A percentile compares a stretch with the other conserved stretches of the same genome.
phyloP scores from a whole-genome alignment of 2,329 filamentous ascomycete genomes.

The Coniochaeta sp. region DNA sequence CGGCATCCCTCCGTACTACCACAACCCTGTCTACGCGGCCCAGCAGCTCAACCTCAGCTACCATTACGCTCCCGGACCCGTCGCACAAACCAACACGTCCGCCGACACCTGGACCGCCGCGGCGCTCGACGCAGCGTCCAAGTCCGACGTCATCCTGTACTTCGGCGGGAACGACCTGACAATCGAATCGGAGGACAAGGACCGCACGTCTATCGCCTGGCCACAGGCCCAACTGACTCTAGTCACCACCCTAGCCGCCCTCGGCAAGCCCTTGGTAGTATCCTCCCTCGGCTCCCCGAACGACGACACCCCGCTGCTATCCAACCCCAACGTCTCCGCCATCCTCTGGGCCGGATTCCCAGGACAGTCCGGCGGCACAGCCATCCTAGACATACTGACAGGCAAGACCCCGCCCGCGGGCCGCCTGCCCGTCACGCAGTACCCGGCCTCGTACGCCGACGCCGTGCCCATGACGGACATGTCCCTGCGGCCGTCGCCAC shows the following conservation, averaged over 20 bases:
- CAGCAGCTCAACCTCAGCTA: constrained; percentile 34
- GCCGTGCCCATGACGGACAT: constrained; percentile 48
- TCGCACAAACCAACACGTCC: constrained; percentile 15
- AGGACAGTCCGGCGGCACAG: constrained; percentile 49
- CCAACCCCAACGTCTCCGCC: constrained; percentile 37
- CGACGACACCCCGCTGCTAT: constrained; percentile 40
- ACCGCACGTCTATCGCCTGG: constrained; percentile 44
- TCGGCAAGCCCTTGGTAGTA: constrained; percentile 40
- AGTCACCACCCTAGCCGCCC: constrained; percentile 33
- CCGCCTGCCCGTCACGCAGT: constrained; percentile 46
- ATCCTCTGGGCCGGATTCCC: constrained; percentile 53
- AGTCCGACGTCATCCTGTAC: constrained; percentile 45
- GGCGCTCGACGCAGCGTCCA: constrained; percentile 30
- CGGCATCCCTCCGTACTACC: constrained; percentile 46
- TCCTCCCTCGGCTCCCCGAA: constrained; percentile 43
- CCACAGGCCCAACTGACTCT: constrained; percentile 42
- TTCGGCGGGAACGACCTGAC: constrained; percentile 46
- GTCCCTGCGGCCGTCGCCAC: constrained; percentile 33
- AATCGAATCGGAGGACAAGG: constrained; percentile 42
- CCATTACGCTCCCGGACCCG: constrained; percentile 28
- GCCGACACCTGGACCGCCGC: constrained; percentile 22
- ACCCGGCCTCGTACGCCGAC: constrained; percentile 42
- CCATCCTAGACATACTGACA: constrained; percentile 44
- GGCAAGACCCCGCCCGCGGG: constrained; percentile 43
- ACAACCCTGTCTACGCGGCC: constrained; percentile 43